Percentiles rank a stretch among this genome's conserved stretches.
Conservation (phyloP, 129 eudicot genomes). For the Kitagawia praeruptora region DNA sequence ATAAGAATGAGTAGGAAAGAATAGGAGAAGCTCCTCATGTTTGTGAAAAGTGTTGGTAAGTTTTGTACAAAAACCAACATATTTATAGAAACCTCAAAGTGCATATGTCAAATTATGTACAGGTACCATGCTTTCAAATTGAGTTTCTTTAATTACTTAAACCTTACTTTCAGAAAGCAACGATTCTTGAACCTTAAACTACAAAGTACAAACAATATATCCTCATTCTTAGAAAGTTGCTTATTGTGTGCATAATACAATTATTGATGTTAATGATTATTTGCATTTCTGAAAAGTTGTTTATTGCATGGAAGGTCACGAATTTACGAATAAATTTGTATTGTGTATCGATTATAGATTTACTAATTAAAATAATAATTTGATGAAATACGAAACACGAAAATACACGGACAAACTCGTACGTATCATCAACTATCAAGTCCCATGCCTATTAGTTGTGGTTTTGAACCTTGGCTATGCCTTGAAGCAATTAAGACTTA, state of each 20-base stretch:
- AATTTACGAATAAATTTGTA: too few relatives aligned
- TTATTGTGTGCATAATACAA: neutral
- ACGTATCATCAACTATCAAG: neutral
- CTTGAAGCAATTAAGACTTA: neutral
- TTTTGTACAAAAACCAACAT: neutral
- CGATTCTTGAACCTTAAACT: neutral
- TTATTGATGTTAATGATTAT: too few relatives aligned
- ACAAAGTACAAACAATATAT: neutral
- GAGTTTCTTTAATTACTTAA: neutral
- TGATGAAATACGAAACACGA: too few relatives aligned
- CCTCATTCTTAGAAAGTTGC: neutral
- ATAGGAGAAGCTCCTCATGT: slow-evolving; percentile 21
- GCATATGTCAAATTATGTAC: neutral
- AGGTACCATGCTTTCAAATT: neutral
- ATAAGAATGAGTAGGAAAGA: slow-evolving; percentile 13
- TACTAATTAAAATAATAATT: too few relatives aligned
- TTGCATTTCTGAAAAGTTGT: too few relatives aligned
- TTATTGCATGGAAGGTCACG: too few relatives aligned
- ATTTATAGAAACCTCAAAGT: neutral
- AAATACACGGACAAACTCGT: too few relatives aligned
- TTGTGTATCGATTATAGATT: too few relatives aligned
- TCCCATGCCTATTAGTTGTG: neutral
- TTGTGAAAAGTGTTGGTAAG: neutral
- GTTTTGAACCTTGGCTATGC: neutral
- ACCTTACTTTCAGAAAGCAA: neutral